Conservation (phyloP, 2,329 filamentous ascomycete genomes). For the Phialocephala subalpina region DNA sequence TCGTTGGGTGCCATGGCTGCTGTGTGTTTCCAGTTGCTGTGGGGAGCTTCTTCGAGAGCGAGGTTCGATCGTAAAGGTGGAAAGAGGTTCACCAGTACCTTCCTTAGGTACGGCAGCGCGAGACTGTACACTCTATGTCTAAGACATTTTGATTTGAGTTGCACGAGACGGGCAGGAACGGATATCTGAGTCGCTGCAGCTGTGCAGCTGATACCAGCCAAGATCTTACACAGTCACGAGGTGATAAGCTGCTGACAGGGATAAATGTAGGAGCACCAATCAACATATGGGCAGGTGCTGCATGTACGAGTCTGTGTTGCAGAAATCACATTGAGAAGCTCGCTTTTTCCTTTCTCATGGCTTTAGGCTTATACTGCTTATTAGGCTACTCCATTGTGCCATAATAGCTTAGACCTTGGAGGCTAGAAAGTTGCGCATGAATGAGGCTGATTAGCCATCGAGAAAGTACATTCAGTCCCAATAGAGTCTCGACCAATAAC, state of each 20-base stretch:
- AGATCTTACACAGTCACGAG: slow-evolving; percentile 12
- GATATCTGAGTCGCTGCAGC: background rate
- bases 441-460: too few species aligned
- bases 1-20: slow-evolving; percentile 35
- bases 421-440: too few species aligned
- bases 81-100: slow-evolving; percentile 1
- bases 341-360: too few species aligned
- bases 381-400: too few species aligned
- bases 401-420: too few species aligned
- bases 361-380: too few species aligned
- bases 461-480: too few species aligned
- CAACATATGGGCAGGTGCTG: too few species aligned
- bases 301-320: background rate
- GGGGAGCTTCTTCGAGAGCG: background rate
- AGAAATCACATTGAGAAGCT: background rate
- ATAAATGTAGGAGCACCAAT: background rate
- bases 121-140: slow-evolving; percentile 11
- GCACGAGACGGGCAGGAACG: slow-evolving; percentile 1
- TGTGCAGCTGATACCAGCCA: slow-evolving; percentile 4
- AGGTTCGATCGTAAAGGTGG: background rate
- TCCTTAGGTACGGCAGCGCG: background rate
- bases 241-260: slow-evolving; percentile 10
- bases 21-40: background rate
- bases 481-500: too few species aligned
- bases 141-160: slow-evolving; percentile 22